phyloP scores from a whole-genome alignment of 169 alveolate genomes.

The Plasmodium blacklocki region DNA sequence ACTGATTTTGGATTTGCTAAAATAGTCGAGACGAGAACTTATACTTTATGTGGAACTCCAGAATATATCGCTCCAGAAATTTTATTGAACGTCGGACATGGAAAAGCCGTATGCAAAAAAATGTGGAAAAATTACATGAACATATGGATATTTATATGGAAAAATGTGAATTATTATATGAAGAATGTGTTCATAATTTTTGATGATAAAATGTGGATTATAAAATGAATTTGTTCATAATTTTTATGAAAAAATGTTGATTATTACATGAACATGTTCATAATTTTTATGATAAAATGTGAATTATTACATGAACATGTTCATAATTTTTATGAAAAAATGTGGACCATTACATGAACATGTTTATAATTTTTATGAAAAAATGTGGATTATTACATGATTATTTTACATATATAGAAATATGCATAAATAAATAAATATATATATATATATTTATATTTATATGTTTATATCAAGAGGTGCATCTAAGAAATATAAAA shows the following conservation, averaged over 20 bases:
- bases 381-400: too few relatives aligned
- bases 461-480: too few relatives aligned
- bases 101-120: conserved; percentile 91
- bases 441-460: neutral
- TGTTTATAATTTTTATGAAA: too few relatives aligned
- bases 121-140: neutral
- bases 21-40: conserved; percentile 96
- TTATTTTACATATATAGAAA: neutral
- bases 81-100: conserved; percentile 95
- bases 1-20: conserved; percentile 99
- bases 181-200: too few relatives aligned
- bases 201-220: too few relatives aligned
- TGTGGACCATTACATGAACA: too few relatives aligned
- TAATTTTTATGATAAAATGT: too few relatives aligned
- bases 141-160: neutral
- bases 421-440: neutral
- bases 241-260: neutral
- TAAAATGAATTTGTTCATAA: neutral
- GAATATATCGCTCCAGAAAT: conserved; percentile 99
- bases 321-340: too few relatives aligned
- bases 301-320: too few relatives aligned
- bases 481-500: too few relatives aligned
- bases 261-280: neutral
- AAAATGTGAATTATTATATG: too few relatives aligned
- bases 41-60: conserved; percentile 99